These are phyloP conservation scores for Eimeria sp. DNA, from an alignment of 169 alveolate species.

Conservation along the genomic window DNA sequence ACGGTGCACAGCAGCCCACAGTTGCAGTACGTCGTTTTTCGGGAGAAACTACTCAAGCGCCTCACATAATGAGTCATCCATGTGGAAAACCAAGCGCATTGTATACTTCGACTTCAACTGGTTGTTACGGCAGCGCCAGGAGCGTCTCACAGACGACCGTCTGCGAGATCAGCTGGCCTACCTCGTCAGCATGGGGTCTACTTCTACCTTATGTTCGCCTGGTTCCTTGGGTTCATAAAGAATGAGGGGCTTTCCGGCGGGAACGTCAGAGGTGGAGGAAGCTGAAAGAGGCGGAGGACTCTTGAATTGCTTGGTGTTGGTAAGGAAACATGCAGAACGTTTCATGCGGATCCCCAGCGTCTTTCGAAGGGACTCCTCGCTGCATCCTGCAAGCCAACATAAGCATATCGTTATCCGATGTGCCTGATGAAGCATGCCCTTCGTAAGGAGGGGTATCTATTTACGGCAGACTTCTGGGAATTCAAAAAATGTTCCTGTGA, in stretches of 20 bases:
- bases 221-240: constrained; percentile 88
- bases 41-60: not conserved
- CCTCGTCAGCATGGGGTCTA: constrained; percentile 90
- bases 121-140: not conserved
- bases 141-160: not conserved
- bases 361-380: constrained; percentile 89
- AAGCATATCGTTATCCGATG: too few species aligned
- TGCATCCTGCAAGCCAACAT: constrained; percentile 78
- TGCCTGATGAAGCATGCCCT: not conserved
- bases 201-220: constrained; percentile 85
- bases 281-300: constrained; percentile 71
- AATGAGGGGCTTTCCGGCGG: constrained; percentile 85
- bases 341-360: constrained; percentile 89
- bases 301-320: constrained; percentile 75
- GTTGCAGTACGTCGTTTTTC: not conserved
- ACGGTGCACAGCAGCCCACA: not conserved
- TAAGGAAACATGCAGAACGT: constrained; percentile 83
- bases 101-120: not conserved
- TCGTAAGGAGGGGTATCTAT: not conserved
- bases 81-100: not conserved
- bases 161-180: constrained; percentile 24
- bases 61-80: not conserved
- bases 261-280: constrained; percentile 10
- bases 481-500: not conserved
- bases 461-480: not conserved